A percentile compares a stretch with the other conserved stretches of the same genome.
Evolutionary conservation across 108 stramenopile species (phyloP).

Genomic region (Cyclotella sp.): DNA sequence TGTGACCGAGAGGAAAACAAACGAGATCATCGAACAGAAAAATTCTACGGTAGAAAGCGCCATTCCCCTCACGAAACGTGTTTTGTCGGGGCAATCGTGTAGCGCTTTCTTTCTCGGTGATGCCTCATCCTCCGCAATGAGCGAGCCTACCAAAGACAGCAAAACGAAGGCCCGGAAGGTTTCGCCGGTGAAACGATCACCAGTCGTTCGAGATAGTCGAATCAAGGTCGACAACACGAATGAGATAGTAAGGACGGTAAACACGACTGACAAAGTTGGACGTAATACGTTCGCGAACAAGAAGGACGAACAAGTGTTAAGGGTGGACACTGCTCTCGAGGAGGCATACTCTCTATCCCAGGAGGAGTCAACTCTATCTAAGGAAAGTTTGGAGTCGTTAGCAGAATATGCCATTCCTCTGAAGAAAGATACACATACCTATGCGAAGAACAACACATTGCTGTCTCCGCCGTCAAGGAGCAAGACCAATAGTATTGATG

Average conservation of each 20-base stretch:
- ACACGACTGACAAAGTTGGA: too few relatives aligned
- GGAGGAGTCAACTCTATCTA: not conserved
- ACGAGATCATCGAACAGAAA: not conserved
- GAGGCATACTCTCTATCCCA: too few relatives aligned
- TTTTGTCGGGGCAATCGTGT: constrained; percentile 10
- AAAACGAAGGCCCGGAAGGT: too few relatives aligned
- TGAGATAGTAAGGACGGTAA: too few relatives aligned
- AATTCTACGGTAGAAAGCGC: not conserved
- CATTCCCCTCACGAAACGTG: not conserved
- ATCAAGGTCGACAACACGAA: too few relatives aligned
- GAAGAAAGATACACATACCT: not conserved
- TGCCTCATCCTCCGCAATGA: not conserved
- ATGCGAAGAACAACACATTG: not conserved
- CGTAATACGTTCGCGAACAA: too few relatives aligned
- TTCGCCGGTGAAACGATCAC: too few relatives aligned
- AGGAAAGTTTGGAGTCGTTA: not conserved
- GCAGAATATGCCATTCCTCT: not conserved
- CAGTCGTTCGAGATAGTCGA: too few relatives aligned
- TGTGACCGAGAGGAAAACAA: not conserved
- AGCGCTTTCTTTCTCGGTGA: constrained; percentile 18
- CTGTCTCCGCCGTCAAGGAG: not conserved
- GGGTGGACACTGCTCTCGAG: too few relatives aligned
- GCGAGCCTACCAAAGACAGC: not conserved
- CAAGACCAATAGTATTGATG: not conserved
- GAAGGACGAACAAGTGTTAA: too few relatives aligned